Base-by-base conservation (phyloP, 176 grass and related monocot genomes). In the Carex littledalei region DNA sequence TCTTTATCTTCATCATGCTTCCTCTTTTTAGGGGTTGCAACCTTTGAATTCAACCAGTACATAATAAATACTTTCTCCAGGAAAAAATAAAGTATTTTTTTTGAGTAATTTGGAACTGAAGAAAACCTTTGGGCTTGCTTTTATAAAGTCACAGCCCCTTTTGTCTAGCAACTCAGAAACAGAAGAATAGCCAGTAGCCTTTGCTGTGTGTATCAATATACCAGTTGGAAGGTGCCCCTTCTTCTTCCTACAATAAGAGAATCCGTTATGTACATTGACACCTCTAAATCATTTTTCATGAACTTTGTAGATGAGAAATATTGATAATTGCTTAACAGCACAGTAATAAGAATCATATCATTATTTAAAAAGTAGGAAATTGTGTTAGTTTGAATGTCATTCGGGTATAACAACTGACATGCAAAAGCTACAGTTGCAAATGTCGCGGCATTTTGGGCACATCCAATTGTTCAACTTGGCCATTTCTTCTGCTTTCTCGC, bases 381-480 rank as follows among this genome's bases (percentile, higher is more conserved):
- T 24, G 8, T 73, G 37, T 82, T 63, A 64, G 59, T 45, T 63
- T 82, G 61, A 65, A 82, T 82, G 41, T 12, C 20, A 81, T 49
- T 63, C 37, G 26, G 14, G 73, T 84, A 47, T 29, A 16, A 82
- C 8, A 60, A 56, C 90, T 86, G 52, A 98, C 95, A 92, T 98
- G 93, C 95, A 98, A 53, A 90, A 88, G 81, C 95, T 98, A 85
- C 95, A 98, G 80, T 98, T 95, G 90, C 95, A 98, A 29, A 98
- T 90, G 26, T 89, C 93, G 32, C 91, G 92, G 84, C 95, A 98
- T 84, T 93, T 98, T 62, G 95, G 95, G 76, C 95, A 98, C 63
- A 50, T 94, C 95, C 95, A 98, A 34, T 64, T 68, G 67, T 81
- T 78, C 26, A 81, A 55, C 37, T 11, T 5, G 8, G 57, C 70